Conservation (phyloP, 257 asterid species). For the Ajuga chamaepitys region DNA sequence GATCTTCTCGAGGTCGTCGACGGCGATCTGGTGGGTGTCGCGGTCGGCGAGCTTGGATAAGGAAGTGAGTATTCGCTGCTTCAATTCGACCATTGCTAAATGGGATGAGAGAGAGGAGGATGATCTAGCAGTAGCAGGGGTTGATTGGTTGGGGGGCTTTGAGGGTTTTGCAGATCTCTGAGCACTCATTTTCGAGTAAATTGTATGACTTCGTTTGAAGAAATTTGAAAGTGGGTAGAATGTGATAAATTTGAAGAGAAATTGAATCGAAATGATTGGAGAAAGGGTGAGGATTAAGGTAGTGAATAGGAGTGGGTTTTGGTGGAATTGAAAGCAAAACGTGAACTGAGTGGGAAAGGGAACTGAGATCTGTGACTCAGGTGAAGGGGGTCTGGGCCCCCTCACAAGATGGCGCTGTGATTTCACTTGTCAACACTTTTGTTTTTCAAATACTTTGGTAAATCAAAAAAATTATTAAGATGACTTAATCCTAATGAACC, state of each 20-base stretch:
- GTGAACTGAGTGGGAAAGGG: slow-evolving; percentile 21
- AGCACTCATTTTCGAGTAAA: slow-evolving; percentile 27
- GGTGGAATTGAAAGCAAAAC: slow-evolving; percentile 26
- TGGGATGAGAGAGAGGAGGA: slow-evolving; percentile 68
- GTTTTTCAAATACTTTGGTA: neutral
- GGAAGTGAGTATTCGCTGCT: slow-evolving; percentile 81
- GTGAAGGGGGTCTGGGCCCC: neutral
- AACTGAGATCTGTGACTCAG: slow-evolving; percentile 27
- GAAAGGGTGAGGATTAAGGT: neutral
- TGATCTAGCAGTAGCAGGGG: slow-evolving; percentile 37
- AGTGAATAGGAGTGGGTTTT: slow-evolving; percentile 1
- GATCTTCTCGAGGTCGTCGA: slow-evolving; percentile 83
- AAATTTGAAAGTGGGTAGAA: neutral
- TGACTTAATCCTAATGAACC: too few relatives aligned
- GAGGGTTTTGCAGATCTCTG: slow-evolving; percentile 72
- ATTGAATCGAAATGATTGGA: neutral
- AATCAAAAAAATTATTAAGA: too few relatives aligned
- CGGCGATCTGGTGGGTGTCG: slow-evolving; percentile 98
- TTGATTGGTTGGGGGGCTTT: slow-evolving; percentile 51
- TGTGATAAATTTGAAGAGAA: slow-evolving; percentile 11
- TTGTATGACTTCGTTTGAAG: too few relatives aligned
- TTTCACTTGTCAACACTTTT: neutral
- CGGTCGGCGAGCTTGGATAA: slow-evolving; percentile 93
- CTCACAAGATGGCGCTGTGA: neutral
- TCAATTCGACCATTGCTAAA: slow-evolving; percentile 84